A percentile compares a stretch with the other conserved stretches of the same genome.
phyloP scores from a whole-genome alignment of 2,329 filamentous ascomycete genomes.

The Paradendryphiella salina region DNA sequence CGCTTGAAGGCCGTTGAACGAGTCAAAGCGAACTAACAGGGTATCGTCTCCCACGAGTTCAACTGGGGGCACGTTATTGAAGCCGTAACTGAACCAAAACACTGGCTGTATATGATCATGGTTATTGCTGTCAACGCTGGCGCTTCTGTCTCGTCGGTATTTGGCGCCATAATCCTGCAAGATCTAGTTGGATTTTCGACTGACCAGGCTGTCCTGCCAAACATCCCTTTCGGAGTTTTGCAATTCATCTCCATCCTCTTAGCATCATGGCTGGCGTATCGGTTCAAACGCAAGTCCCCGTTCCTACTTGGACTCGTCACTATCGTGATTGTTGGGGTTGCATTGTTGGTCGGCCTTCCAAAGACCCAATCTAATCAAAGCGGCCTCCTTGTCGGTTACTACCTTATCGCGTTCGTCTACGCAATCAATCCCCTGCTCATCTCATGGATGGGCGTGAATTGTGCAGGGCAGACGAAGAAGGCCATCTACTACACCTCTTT shows the following conservation, averaged over 20 bases:
- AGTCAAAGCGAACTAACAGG: slow-evolving; percentile 73
- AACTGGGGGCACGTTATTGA: slow-evolving; percentile 66
- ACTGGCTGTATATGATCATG: slow-evolving; percentile 51
- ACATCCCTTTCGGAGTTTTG: slow-evolving; percentile 56
- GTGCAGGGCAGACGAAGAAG: slow-evolving; percentile 69
- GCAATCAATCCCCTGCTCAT: slow-evolving; percentile 68
- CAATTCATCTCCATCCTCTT: slow-evolving; percentile 28
- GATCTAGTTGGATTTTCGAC: slow-evolving; percentile 63
- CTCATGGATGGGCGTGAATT: slow-evolving; percentile 71
- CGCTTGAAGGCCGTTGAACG: slow-evolving; percentile 70
- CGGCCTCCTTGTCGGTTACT: slow-evolving; percentile 63
- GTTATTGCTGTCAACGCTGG: slow-evolving; percentile 29
- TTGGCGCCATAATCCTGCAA: slow-evolving; percentile 59
- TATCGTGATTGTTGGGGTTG: slow-evolving; percentile 62
- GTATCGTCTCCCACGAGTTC: slow-evolving; percentile 69
- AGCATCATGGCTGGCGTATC: slow-evolving; percentile 60
- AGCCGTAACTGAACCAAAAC: slow-evolving; percentile 58
- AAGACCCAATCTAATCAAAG: slow-evolving; percentile 50
- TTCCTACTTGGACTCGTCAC: slow-evolving; percentile 54
- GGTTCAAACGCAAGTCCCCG: slow-evolving; percentile 61
- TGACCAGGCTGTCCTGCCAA: slow-evolving; percentile 61
- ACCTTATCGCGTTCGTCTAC: slow-evolving; percentile 68
- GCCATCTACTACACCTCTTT: slow-evolving; percentile 66
- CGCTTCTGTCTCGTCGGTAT: slow-evolving; percentile 61
- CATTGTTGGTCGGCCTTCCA: slow-evolving; percentile 58